Evolutionary conservation across 2,329 filamentous ascomycete genomes (phyloP).

Genomic region (Sporothrix curviconia): DNA sequence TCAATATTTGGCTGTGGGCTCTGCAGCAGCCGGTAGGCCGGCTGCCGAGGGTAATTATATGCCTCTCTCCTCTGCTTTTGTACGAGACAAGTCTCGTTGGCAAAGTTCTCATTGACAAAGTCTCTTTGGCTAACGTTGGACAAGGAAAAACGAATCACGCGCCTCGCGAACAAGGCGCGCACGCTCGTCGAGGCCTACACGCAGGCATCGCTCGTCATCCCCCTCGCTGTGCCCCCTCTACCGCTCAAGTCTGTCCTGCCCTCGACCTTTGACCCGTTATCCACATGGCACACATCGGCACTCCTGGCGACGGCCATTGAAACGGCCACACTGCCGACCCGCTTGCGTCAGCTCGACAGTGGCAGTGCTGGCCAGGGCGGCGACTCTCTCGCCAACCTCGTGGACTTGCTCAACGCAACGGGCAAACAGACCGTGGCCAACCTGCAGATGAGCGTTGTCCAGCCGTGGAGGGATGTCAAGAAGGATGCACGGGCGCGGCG

Average conservation of each 20-base stretch:
- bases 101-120: not conserved
- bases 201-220: constrained; percentile 71
- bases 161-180: constrained; percentile 67
- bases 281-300: constrained; percentile 74
- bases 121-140: not conserved
- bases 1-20: constrained; percentile 80
- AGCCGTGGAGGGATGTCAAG: constrained; percentile 22
- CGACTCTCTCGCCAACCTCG: constrained; percentile 53
- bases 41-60: constrained; percentile 42
- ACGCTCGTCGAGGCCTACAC: constrained; percentile 62
- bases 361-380: constrained; percentile 31
- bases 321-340: constrained; percentile 67
- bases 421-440: constrained; percentile 76
- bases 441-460: constrained; percentile 58
- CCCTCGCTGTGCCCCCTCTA: constrained; percentile 56
- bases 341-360: constrained; percentile 45
- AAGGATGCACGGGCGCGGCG: not conserved
- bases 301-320: constrained; percentile 72
- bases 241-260: constrained; percentile 31
- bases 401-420: constrained; percentile 62
- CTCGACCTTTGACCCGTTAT: constrained; percentile 51
- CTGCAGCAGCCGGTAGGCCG: constrained; percentile 56
- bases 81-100: no score
- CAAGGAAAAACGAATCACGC: constrained; percentile 56
- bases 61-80: not conserved